Evolutionary conservation across 495 filamentous ascomycete genomes (phyloP), one percentile per base, ranked within the genome.

Genomic region (Daldinia childiae): DNA sequence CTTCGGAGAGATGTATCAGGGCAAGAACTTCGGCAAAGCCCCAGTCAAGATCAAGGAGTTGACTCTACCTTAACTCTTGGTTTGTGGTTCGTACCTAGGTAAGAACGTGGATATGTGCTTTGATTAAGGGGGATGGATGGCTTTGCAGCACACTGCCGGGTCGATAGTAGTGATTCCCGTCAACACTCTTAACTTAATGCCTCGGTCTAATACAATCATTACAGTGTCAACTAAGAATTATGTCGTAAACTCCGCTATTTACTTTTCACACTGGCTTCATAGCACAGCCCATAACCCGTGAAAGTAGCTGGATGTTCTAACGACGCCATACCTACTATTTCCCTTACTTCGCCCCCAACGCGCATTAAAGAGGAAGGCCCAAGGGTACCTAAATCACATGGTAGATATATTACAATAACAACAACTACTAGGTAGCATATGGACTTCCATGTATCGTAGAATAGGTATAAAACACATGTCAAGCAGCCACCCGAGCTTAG

Each of bases 21-120:
- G 94, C 27, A 89, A 93, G 82, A 97, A 97, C 82, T 91, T 93
- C 81, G 95, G 94, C 66, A 98, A 97, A 85, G 92, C 93, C 32
- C 87, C 95, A 3, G 26, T 97, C 68, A 90, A 93, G 82, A 89
- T 95, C 72, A 81, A 82, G 66, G 69, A 78, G 62, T 68, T 43
- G 26, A 14, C 34, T 36, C 34, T 12, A 36, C 11, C 34, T 36
- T 36, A 4, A 36, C 34, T 14, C 34, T 14, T 14, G 5, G 34
- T 36, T 14, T 14, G 11, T 4, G 11, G 3, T 14, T 14, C 3
- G 34, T 14, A 11, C 32, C 9, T 34, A 34, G 14, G 4, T 34
- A 34, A 36, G 4, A 36, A 14, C 34, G 12, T 36, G 34, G 27
- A 29, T 29, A 36, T 12, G 12, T 14, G 11, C 3, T 36, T 12